Evolutionary conservation across 192 early-diverging fungal species (phyloP).

Genomic region (Umbelopsis sp.): DNA sequence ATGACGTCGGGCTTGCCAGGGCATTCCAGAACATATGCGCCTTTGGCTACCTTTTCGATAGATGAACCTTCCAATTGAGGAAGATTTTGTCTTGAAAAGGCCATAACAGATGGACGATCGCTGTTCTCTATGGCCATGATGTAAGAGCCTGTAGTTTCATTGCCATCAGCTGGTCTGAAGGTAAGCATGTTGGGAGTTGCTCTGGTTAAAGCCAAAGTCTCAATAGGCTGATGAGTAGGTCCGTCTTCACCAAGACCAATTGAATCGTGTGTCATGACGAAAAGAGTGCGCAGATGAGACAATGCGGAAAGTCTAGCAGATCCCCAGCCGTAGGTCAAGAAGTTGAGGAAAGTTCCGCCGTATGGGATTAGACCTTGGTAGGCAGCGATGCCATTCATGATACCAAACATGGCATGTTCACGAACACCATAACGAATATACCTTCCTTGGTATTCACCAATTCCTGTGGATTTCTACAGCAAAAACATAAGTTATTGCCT

Average conservation of each 20-base stretch:
- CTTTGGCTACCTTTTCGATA: constrained; percentile 77
- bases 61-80: constrained; percentile 87
- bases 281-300: constrained; percentile 84
- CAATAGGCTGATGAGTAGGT: constrained; percentile 98
- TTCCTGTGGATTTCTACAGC: constrained; percentile 41
- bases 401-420: constrained; percentile 95
- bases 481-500: constrained; percentile 2
- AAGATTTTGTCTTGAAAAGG: constrained; percentile 90
- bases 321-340: constrained; percentile 74
- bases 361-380: constrained; percentile 90
- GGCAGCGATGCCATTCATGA: constrained; percentile 85
- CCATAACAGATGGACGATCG: constrained; percentile 75
- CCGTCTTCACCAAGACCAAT: constrained; percentile 98
- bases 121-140: constrained; percentile 72
- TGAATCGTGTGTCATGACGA: constrained; percentile 98
- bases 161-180: constrained; percentile 92
- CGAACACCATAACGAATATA: constrained; percentile 94
- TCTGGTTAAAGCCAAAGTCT: constrained; percentile 85
- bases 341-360: constrained; percentile 90
- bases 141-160: constrained; percentile 91
- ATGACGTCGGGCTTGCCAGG: constrained; percentile 59
- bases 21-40: constrained; percentile 80
- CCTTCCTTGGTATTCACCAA: constrained; percentile 82
- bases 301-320: constrained; percentile 87
- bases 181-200: constrained; percentile 86